These are phyloP conservation scores for Cercospora brassicicola DNA, from an alignment of 2,329 filamentous ascomycete species.

Conservation along the genomic window DNA sequence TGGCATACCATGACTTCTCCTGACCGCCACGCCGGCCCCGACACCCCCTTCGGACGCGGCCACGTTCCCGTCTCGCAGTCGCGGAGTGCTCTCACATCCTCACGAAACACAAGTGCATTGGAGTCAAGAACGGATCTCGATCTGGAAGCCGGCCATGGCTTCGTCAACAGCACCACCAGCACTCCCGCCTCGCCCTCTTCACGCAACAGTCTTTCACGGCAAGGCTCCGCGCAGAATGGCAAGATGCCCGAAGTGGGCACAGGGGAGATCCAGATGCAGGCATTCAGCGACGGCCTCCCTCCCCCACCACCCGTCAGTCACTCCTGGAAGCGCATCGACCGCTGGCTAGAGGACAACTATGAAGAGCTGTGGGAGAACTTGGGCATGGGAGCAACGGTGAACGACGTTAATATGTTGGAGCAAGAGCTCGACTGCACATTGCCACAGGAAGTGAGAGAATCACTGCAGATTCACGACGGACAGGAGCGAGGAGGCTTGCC, in stretches of 20 bases:
- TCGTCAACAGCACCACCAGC: constrained; percentile 61
- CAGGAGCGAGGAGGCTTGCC: constrained; percentile 90
- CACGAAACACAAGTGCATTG: constrained; percentile 75
- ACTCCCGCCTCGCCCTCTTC: constrained; percentile 87
- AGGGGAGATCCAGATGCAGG: constrained; percentile 94
- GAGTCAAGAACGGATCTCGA: constrained; percentile 85
- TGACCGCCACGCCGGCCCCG: constrained; percentile 83
- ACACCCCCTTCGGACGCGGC: constrained; percentile 89
- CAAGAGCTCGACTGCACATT: constrained; percentile 93
- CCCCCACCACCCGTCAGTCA: constrained; percentile 84
- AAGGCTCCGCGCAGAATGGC: constrained; percentile 44
- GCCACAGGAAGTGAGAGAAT: constrained; percentile 90
- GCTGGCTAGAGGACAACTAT: constrained; percentile 93
- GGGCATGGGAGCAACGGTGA: constrained; percentile 85
- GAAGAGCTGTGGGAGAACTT: constrained; percentile 91
- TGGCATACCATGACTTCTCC: constrained; percentile 83
- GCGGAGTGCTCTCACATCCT: constrained; percentile 76
- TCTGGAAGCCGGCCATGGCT: constrained; percentile 59
- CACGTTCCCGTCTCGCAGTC: constrained; percentile 82
- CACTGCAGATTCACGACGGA: constrained; percentile 87
- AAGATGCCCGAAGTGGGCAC: constrained; percentile 68
- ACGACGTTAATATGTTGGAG: constrained; percentile 95
- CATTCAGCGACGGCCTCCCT: constrained; percentile 86
- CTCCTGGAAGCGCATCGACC: constrained; percentile 92
- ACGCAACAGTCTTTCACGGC: constrained; percentile 63